Base-by-base conservation (phyloP, 2,329 filamentous ascomycete species). In the Talaromyces sp. region DNA sequence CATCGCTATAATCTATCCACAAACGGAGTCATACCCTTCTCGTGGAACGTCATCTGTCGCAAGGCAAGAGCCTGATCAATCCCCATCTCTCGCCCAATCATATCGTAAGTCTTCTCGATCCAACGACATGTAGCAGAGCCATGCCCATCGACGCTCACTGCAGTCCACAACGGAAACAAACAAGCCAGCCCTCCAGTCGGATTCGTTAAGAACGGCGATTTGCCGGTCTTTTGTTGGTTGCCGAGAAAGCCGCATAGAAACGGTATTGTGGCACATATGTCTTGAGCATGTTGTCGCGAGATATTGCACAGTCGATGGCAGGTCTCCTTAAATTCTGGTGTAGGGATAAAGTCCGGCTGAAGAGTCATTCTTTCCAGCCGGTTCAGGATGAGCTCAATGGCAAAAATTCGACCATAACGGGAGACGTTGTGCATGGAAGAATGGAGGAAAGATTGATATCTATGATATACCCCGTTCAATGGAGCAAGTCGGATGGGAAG, bases 401-500 rank as follows among this genome's bases (percentile, higher is more conserved):
- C 71, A 10, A 87, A 73, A 27, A 87, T 82, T n/a, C 85, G 82
- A 7, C 81, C 80, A 80, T 85, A 87, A 27, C 87, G 84, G 69
- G 84, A 87, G 68, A 88, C 83, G 66, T 85, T 86, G 84, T 84
- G 88, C 47, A 85, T 79, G 27, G 83, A 80, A 9, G 82, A 84
- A 19, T 81, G 75, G 79, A 82, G 86, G 63, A 86, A 81, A 67
- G 84, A 81, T 16, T 74, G 73, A 69, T 89, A 89, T 24, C 80
- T 72, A 70, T 89, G 85, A 69, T 85, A 88, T 62, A 80, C 78
- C 13, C 81, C 80, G 19, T 81, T 78, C 66, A 86, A 87, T 1
- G 70, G 70, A 5, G 62, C 43, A 16, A 74, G 65, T 5, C 72
- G 70, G 31, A 69, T 22, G n/a, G 70, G 70, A 3, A 57, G 54